Evolutionary conservation across 805 yeast genomes (phyloP).

Genomic region (Starmerella khaoyaiensis): DNA sequence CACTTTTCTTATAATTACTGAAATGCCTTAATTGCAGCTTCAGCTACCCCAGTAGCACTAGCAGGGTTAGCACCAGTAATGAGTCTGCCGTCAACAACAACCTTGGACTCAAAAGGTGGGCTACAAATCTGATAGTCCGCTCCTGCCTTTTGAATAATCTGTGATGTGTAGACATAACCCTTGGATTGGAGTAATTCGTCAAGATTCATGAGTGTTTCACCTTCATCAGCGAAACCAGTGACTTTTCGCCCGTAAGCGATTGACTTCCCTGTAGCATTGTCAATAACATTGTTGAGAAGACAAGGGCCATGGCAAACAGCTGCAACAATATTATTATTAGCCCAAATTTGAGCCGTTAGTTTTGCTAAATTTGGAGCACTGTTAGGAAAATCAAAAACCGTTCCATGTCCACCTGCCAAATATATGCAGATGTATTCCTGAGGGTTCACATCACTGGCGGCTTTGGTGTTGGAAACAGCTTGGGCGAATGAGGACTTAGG

Average conservation of each 20-base stretch:
- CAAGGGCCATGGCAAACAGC: slow-evolving; percentile 65
- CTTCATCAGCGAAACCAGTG: slow-evolving; percentile 50
- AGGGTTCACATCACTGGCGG: slow-evolving; percentile 38
- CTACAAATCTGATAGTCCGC: slow-evolving; percentile 35
- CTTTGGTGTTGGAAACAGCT: slow-evolving; percentile 33
- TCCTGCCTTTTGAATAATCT: slow-evolving; percentile 25
- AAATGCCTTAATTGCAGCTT: slow-evolving; percentile 24
- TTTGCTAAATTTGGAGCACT: slow-evolving; percentile 36
- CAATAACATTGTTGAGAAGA: slow-evolving; percentile 38
- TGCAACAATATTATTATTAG: slow-evolving; percentile 41
- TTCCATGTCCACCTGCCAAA: slow-evolving; percentile 58
- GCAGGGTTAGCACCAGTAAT: slow-evolving; percentile 60
- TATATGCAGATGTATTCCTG: slow-evolving; percentile 41
- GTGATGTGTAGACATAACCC: slow-evolving; percentile 31
- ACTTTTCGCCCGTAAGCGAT: slow-evolving; percentile 41
- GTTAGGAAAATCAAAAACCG: slow-evolving; percentile 43
- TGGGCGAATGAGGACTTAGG: slow-evolving; percentile 31
- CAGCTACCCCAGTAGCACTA: slow-evolving; percentile 40
- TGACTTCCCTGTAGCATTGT: slow-evolving; percentile 30
- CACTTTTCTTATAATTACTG: not conserved
- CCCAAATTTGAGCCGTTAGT: slow-evolving; percentile 37
- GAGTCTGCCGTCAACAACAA: slow-evolving; percentile 43
- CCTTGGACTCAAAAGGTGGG: slow-evolving; percentile 30
- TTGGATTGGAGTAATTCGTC: slow-evolving; percentile 24
- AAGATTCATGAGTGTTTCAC: slow-evolving; percentile 33